Evolutionary conservation across 2,329 filamentous ascomycete species (phyloP).

Genomic region (Penicillium palitans): DNA sequence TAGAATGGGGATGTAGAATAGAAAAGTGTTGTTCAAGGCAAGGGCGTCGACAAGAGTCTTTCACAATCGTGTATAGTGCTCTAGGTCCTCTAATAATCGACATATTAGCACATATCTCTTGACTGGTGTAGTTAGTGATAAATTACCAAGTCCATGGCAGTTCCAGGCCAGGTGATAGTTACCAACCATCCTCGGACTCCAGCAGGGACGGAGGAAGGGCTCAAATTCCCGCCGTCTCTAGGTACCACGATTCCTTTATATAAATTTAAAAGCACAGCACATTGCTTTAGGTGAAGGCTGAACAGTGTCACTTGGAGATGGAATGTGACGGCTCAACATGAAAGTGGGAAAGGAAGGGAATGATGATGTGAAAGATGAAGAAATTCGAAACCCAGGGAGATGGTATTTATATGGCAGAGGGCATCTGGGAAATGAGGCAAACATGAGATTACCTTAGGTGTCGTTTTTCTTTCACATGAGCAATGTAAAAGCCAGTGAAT

Average conservation of each 20-base stretch:
- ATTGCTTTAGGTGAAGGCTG: too few species aligned
- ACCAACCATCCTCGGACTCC: not conserved
- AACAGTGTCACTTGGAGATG: too few species aligned
- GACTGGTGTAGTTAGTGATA: not conserved
- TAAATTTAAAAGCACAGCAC: too few species aligned
- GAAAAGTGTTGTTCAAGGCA: not conserved
- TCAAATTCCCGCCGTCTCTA: too few species aligned
- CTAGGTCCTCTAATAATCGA: too few species aligned
- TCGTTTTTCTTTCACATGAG: not conserved
- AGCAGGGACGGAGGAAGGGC: too few species aligned
- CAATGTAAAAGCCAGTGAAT: not conserved
- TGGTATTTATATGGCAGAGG: not conserved
- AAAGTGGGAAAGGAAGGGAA: not conserved
- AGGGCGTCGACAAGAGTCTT: not conserved
- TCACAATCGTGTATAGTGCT: not conserved
- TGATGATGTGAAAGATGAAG: not conserved
- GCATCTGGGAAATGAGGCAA: not conserved
- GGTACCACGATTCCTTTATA: too few species aligned
- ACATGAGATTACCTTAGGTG: not conserved
- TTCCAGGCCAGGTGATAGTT: not conserved
- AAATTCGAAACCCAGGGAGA: not conserved
- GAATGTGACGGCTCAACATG: too few species aligned
- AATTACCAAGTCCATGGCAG: not conserved
- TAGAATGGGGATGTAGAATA: not conserved
- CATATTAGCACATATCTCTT: not conserved